A percentile compares a stretch with the other conserved stretches of the same genome.
Evolutionary conservation across 441 rosid genomes (phyloP).

Genomic region (Metrosideros polymorpha): DNA sequence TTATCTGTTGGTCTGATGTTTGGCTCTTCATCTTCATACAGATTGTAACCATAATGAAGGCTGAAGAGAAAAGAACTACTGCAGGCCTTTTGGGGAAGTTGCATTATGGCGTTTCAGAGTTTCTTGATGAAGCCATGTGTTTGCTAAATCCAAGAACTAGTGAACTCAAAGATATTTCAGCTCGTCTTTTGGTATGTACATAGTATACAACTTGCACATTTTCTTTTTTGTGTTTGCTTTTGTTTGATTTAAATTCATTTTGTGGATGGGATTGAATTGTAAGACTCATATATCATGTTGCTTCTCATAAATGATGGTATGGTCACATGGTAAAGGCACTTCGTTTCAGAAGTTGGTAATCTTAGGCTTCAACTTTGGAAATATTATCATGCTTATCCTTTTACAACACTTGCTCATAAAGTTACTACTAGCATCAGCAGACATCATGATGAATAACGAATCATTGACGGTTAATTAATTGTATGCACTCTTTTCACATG

Average conservation of each 20-base stretch:
- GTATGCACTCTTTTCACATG: neutral
- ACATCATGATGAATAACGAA: neutral
- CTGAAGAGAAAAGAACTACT: slow-evolving; percentile 50
- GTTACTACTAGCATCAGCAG: neutral
- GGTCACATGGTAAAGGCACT: neutral
- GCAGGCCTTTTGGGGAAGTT: slow-evolving; percentile 52
- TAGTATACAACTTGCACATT: neutral
- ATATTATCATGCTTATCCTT: neutral
- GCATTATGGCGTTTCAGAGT: slow-evolving; percentile 55
- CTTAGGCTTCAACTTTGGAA: neutral
- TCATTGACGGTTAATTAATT: neutral
- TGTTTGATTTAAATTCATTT: neutral
- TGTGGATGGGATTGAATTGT: neutral
- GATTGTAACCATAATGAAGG: slow-evolving; percentile 50
- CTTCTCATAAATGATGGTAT: neutral
- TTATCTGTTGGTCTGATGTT: neutral
- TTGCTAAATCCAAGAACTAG: slow-evolving; percentile 17
- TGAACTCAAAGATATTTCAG: slow-evolving; percentile 44
- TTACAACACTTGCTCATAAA: neutral
- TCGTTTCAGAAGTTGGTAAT: neutral
- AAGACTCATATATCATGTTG: neutral
- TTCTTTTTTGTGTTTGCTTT: neutral
- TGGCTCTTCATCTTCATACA: slow-evolving; percentile 2
- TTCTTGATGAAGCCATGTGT: slow-evolving; percentile 40
- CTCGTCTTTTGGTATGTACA: slow-evolving; percentile 39